Evolutionary conservation across 2,329 filamentous ascomycete species (phyloP), one percentile per base, ranked within the genome.

Genomic region (Tolypocladium nubicola): DNA sequence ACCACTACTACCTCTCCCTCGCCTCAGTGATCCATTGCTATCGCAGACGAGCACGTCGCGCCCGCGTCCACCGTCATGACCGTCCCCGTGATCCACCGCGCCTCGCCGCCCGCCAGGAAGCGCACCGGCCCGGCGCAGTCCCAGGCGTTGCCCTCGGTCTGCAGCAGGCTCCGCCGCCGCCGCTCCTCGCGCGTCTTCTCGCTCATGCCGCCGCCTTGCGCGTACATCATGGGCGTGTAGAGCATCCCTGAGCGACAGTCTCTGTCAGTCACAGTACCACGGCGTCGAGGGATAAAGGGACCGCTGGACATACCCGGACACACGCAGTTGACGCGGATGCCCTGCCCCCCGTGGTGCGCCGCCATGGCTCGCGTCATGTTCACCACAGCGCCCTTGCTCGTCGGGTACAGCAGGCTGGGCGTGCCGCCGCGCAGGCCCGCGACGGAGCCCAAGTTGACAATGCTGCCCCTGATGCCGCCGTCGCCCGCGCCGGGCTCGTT

Each of bases 391-490:
- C 76, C 76, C 58, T 79, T 79, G 59, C 69, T 73, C 0, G 76
- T 78, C 8, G 76, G 76, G 52, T 79, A 79, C 1, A 78, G 61
- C 4, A 79, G 61, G 59, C 73, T 69, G 1, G 75, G 74, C 38
- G 72, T 75, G 0, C 76, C 76, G 0, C 77, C 76, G n/a, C 70
- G 70, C 38, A 78, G 54, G 0, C 83, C 83, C 0, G 83, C 82
- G 1, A 87, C 83, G 52, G 76, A 81, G 2, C 79, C 80, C 75
- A 87, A 82, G 63, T 87, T 87, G 62, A 86, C 73, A 58, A 86
- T 81, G 45, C 69, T 75, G 8, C 81, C 80, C 56, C 74, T 72
- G 56, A 70, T 64, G 40, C 77, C 73, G 0, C 73, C 73, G 16
- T 60, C 59, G 19, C 52, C 47, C 23, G 47, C 47, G 21, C 35